Evolutionary conservation across 176 grass and related monocot genomes (phyloP).

Genomic region (Musa acuminata): DNA sequence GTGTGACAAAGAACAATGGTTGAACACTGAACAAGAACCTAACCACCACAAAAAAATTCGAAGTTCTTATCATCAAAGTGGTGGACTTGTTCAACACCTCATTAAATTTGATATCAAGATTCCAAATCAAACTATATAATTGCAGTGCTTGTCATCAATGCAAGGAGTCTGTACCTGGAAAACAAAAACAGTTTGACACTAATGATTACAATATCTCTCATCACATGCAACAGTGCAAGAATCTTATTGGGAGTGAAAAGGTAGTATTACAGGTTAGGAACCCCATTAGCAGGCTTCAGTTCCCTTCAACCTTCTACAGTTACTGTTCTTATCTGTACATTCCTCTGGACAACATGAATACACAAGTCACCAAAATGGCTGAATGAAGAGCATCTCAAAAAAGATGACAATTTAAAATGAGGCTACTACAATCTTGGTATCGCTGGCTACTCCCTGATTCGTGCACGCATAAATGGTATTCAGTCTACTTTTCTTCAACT

Average conservation of each 20-base stretch:
- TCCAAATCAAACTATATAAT: not conserved
- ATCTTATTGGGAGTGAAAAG: conserved; percentile 14
- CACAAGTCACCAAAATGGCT: not conserved
- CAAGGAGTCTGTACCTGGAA: not conserved
- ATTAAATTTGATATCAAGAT: too few relatives aligned
- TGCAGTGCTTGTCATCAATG: not conserved
- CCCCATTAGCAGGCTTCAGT: not conserved
- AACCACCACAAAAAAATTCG: too few relatives aligned
- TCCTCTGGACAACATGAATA: conserved; percentile 20
- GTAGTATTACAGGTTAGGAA: not conserved
- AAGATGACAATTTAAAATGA: not conserved
- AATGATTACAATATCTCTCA: not conserved
- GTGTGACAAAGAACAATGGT: too few relatives aligned
- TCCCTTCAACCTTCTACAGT: not conserved
- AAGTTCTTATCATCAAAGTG: too few relatives aligned
- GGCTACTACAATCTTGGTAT: not conserved
- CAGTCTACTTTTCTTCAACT: conserved; percentile 3
- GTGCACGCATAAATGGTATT: too few relatives aligned
- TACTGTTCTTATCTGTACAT: conserved; percentile 59
- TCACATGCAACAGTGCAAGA: not conserved
- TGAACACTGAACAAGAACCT: too few relatives aligned
- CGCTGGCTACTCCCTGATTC: not conserved
- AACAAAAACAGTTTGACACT: not conserved
- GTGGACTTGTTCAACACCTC: too few relatives aligned
- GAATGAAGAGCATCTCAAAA: not conserved